Percentiles rank a stretch among this genome's conserved stretches.
Evolutionary conservation across 2,329 filamentous ascomycete genomes (phyloP).

Genomic region (Blastomyces silverae): DNA sequence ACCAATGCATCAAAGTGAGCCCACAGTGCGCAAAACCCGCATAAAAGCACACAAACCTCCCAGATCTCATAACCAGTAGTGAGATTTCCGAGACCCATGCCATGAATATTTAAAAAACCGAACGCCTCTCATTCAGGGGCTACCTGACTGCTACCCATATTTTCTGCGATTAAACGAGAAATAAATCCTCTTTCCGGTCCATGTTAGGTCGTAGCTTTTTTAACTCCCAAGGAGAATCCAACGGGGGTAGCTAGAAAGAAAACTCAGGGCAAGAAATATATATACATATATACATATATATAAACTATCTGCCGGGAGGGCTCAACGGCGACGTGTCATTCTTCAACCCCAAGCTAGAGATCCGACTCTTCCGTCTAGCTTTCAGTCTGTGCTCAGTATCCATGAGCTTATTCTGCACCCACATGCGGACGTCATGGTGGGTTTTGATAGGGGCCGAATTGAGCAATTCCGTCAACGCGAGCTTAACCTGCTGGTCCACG

Average conservation of each 20-base stretch:
- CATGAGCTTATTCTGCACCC: slow-evolving; percentile 24
- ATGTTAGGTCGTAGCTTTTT: neutral
- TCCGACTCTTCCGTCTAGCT: slow-evolving; percentile 20
- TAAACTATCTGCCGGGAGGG: neutral
- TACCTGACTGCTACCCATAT: too few relatives aligned
- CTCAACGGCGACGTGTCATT: neutral
- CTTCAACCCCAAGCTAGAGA: slow-evolving; percentile 7
- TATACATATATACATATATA: too few relatives aligned
- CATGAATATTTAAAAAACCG: neutral
- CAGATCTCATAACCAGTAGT: neutral
- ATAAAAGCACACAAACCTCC: neutral
- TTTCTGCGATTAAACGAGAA: too few relatives aligned
- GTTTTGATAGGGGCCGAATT: slow-evolving; percentile 21
- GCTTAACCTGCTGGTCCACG: slow-evolving; percentile 22
- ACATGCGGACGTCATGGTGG: slow-evolving; percentile 21
- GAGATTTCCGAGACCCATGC: neutral
- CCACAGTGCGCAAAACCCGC: neutral
- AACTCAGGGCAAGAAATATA: too few relatives aligned
- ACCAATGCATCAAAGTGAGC: neutral
- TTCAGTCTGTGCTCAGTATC: slow-evolving; percentile 22
- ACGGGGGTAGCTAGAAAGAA: too few relatives aligned
- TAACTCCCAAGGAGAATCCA: neutral
- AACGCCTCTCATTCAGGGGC: too few relatives aligned
- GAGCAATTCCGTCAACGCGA: slow-evolving; percentile 21
- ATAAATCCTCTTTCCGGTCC: neutral